These are phyloP conservation scores for Phytophthora nicotianae DNA, from an alignment of 352 stramenopile genomes.

Conservation along the genomic window DNA sequence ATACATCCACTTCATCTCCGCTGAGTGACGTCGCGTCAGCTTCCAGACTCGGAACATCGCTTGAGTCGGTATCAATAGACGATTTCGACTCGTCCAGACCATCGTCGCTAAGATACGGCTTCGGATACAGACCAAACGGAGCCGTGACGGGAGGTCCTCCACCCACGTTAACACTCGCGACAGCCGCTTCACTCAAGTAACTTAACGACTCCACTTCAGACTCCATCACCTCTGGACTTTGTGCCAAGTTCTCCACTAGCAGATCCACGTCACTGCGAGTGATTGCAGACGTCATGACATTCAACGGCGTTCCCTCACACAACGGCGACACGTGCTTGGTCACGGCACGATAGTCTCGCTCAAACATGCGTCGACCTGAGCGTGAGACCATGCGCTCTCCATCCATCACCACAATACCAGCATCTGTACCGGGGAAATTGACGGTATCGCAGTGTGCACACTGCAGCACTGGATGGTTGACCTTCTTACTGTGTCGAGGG, in stretches of 20 bases:
- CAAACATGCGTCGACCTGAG: slow-evolving; percentile 73
- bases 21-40: slow-evolving; percentile 19
- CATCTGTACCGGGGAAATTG: slow-evolving; percentile 79
- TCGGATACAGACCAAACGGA: slow-evolving; percentile 62
- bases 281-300: slow-evolving; percentile 49
- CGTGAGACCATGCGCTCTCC: slow-evolving; percentile 73
- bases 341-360: slow-evolving; percentile 78
- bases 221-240: slow-evolving; percentile 70
- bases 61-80: not conserved
- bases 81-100: slow-evolving; percentile 23
- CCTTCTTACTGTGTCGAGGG: slow-evolving; percentile 39
- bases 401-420: slow-evolving; percentile 74
- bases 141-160: slow-evolving; percentile 47
- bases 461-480: slow-evolving; percentile 72
- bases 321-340: slow-evolving; percentile 79
- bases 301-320: slow-evolving; percentile 74
- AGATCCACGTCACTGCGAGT: slow-evolving; percentile 52
- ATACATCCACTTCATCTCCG: slow-evolving; percentile 31
- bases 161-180: slow-evolving; percentile 30
- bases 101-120: slow-evolving; percentile 30
- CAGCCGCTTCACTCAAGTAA: slow-evolving; percentile 55
- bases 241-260: slow-evolving; percentile 46
- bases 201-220: slow-evolving; percentile 64
- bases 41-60: slow-evolving; percentile 18
- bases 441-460: slow-evolving; percentile 79